Evolutionary conservation across 1,284 basidiomycete genomes (phyloP).

Genomic region (Marasmius oreades): DNA sequence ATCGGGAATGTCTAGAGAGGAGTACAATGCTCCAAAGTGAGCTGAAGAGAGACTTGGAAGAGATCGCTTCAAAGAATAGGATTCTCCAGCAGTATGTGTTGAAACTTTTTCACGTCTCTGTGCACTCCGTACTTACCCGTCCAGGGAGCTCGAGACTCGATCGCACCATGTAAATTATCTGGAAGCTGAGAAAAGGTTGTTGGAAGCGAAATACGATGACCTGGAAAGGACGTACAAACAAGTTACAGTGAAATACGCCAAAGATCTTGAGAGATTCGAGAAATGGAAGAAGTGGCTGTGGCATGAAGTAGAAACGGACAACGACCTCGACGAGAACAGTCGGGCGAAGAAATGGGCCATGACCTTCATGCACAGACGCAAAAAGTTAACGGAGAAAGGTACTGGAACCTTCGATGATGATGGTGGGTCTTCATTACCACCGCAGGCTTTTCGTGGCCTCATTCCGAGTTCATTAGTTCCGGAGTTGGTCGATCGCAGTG

Average conservation of each 20-base stretch:
- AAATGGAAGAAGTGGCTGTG: constrained; percentile 42
- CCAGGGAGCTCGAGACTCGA: not conserved
- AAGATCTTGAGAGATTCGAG: constrained; percentile 48
- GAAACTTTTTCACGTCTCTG: too few relatives aligned
- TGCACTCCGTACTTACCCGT: not conserved
- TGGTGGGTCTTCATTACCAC: constrained; percentile 4
- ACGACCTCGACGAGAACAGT: constrained; percentile 18
- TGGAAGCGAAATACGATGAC: constrained; percentile 39
- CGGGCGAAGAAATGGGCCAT: constrained; percentile 12
- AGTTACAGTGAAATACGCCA: constrained; percentile 41
- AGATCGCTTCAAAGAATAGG: constrained; percentile 6
- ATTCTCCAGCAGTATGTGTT: too few relatives aligned
- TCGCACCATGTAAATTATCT: not conserved
- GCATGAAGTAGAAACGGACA: constrained; percentile 20
- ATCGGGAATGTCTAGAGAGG: constrained; percentile 31
- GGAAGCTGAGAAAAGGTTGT: constrained; percentile 12
- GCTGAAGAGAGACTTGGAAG: constrained; percentile 21
- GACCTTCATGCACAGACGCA: not conserved
- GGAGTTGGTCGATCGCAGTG: too few relatives aligned
- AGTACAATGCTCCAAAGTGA: constrained; percentile 28
- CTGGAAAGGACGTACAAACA: constrained; percentile 35
- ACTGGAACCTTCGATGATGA: not conserved
- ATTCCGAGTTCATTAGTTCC: too few relatives aligned
- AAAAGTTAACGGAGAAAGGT: not conserved
- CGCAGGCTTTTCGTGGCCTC: too few relatives aligned